A percentile compares a stretch with the other conserved stretches of the same genome.
Evolutionary conservation across 495 filamentous ascomycete genomes (phyloP).

Genomic region (Penicillium turbatum): DNA sequence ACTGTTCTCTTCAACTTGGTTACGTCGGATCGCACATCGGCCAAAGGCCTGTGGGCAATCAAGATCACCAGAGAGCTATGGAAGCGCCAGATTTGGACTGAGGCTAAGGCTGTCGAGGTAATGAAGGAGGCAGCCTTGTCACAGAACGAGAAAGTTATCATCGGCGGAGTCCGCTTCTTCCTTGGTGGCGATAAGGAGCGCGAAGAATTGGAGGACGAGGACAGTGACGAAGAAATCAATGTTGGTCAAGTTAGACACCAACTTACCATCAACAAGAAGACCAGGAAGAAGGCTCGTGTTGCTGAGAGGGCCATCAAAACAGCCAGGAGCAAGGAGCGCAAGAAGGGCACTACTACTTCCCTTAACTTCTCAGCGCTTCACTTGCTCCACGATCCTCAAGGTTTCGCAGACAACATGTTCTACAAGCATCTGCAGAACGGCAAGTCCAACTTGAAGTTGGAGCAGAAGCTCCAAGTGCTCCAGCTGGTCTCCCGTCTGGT

Average conservation of each 20-base stretch:
- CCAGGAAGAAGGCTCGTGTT: slow-evolving; percentile 73
- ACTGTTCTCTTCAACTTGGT: slow-evolving; percentile 88
- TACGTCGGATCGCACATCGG: slow-evolving; percentile 73
- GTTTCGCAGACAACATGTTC: slow-evolving; percentile 88
- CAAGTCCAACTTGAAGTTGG: slow-evolving; percentile 82
- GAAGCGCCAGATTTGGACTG: slow-evolving; percentile 85
- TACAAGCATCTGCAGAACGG: slow-evolving; percentile 82
- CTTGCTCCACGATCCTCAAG: slow-evolving; percentile 90
- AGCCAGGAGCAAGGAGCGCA: slow-evolving; percentile 76
- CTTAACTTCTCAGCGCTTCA: slow-evolving; percentile 99
- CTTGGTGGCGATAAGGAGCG: slow-evolving; percentile 91
- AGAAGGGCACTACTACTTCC: slow-evolving; percentile 79
- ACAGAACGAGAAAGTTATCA: slow-evolving; percentile 83
- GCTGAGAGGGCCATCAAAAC: slow-evolving; percentile 72
- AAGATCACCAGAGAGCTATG: slow-evolving; percentile 84
- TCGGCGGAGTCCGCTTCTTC: slow-evolving; percentile 88
- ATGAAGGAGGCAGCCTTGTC: slow-evolving; percentile 87
- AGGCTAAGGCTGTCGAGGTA: slow-evolving; percentile 81
- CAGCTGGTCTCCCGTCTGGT: slow-evolving; percentile 88
- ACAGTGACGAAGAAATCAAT: slow-evolving; percentile 77
- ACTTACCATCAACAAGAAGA: slow-evolving; percentile 90
- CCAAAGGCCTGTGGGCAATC: slow-evolving; percentile 90
- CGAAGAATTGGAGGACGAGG: slow-evolving; percentile 86
- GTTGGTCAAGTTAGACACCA: slow-evolving; percentile 79
- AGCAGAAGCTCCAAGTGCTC: slow-evolving; percentile 81